Conservation (phyloP, 2,329 filamentous ascomycete genomes). For the Trichoderma atrobrunneum region DNA sequence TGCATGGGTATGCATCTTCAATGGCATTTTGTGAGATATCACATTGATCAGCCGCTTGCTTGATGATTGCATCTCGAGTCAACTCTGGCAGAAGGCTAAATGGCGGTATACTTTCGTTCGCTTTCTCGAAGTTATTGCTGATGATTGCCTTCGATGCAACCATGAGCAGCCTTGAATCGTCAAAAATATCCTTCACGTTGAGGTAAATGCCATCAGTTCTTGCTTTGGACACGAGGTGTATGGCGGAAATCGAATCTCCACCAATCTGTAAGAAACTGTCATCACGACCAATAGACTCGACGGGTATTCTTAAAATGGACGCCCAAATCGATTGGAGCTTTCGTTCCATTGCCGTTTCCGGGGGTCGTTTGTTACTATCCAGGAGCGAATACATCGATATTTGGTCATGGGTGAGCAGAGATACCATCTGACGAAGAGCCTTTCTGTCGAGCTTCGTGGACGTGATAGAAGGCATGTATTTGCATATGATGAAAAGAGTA, state of each 20-base stretch:
- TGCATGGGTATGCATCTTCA: conserved; percentile 21
- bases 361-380: neutral
- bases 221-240: neutral
- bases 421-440: neutral
- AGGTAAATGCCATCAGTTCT: neutral
- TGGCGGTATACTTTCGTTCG: neutral
- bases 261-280: conserved; percentile 14
- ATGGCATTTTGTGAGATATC: neutral
- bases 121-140: too few relatives aligned
- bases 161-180: conserved; percentile 15
- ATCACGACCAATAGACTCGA: neutral
- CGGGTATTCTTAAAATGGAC: neutral
- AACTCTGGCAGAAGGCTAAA: neutral
- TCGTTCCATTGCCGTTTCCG: conserved; percentile 4
- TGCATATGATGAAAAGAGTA: conserved; percentile 3
- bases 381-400: neutral
- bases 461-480: conserved; percentile 6
- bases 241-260: conserved; percentile 10
- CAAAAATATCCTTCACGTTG: conserved; percentile 20
- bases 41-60: neutral
- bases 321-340: conserved; percentile 4
- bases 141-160: neutral
- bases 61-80: neutral
- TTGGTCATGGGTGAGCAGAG: neutral
- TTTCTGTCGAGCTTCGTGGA: conserved; percentile 15